Conservation (phyloP, 352 stramenopile species). For the Blastocystis sp. region DNA sequence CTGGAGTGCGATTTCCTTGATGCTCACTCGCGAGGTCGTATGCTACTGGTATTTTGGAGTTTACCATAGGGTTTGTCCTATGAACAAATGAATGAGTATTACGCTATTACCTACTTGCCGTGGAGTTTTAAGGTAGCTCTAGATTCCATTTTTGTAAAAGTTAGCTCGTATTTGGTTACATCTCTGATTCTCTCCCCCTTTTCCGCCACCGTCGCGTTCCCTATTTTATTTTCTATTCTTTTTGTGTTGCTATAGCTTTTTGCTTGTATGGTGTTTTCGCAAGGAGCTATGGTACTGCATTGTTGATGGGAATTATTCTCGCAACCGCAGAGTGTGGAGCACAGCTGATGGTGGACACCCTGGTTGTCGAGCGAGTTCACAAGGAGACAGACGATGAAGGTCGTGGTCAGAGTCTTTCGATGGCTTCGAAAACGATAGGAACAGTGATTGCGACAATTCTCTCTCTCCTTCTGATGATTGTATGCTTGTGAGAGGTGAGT, state of each 20-base stretch:
- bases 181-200: slow-evolving; percentile 61
- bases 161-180: slow-evolving; percentile 63
- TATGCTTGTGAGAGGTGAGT: neutral
- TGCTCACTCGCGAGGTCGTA: slow-evolving; percentile 2
- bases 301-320: slow-evolving; percentile 37
- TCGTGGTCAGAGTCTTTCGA: slow-evolving; percentile 33
- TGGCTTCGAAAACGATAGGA: slow-evolving; percentile 50
- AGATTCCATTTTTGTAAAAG: neutral
- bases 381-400: slow-evolving; percentile 49
- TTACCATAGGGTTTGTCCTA: slow-evolving; percentile 13
- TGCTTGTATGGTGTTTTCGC: slow-evolving; percentile 22
- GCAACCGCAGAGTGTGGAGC: slow-evolving; percentile 25
- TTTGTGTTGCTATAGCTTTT: slow-evolving; percentile 26
- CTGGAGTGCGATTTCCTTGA: slow-evolving; percentile 42
- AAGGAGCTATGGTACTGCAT: neutral
- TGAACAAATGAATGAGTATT: slow-evolving; percentile 58
- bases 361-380: slow-evolving; percentile 49
- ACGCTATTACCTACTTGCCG: slow-evolving; percentile 41
- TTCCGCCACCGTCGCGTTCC: slow-evolving; percentile 35
- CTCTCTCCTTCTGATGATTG: slow-evolving; percentile 55
- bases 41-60: no score
- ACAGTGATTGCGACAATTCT: slow-evolving; percentile 38
- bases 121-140: slow-evolving; percentile 55
- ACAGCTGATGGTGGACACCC: slow-evolving; percentile 57
- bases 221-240: slow-evolving; percentile 54